Percentiles rank a stretch among this genome's conserved stretches.
phyloP scores from a whole-genome alignment of 306 rosid genomes.

The Prunus kanzakura region DNA sequence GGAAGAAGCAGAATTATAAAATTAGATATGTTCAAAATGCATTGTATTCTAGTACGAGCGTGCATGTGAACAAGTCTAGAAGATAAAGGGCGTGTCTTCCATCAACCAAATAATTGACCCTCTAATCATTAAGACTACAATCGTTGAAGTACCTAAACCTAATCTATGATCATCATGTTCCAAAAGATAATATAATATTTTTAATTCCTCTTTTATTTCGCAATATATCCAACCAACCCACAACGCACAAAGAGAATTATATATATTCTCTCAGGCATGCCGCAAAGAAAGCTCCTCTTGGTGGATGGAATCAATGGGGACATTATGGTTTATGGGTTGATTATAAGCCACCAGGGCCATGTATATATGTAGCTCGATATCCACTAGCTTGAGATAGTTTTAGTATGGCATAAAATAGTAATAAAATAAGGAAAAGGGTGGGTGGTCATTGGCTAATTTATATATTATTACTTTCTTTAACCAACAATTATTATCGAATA shows the following conservation, averaged over 20 bases:
- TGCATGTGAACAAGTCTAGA: neutral
- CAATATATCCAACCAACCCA: slow-evolving; percentile 17
- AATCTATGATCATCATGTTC: slow-evolving; percentile 5
- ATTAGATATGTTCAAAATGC: neutral
- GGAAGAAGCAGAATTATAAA: too few species aligned
- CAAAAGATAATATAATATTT: neutral
- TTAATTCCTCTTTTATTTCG: too few species aligned
- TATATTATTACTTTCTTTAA: neutral
- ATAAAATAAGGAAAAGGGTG: neutral
- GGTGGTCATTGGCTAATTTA: neutral
- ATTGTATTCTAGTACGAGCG: neutral
- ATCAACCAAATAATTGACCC: slow-evolving; percentile 39
- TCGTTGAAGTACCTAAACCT: slow-evolving; percentile 11
- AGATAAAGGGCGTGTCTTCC: slow-evolving; percentile 3
- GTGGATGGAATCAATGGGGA: slow-evolving; percentile 17
- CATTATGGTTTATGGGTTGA: slow-evolving; percentile 1
- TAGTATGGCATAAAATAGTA: neutral
- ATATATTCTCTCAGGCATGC: slow-evolving; percentile 14
- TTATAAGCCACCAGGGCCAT: neutral
- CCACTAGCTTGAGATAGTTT: neutral
- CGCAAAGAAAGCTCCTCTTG: slow-evolving; percentile 6
- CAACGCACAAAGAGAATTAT: neutral
- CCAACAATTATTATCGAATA: neutral
- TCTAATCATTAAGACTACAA: slow-evolving; percentile 46
- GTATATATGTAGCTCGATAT: neutral